Base-by-base conservation (phyloP, 352 stramenopile species). In the Aphanomyces astaci region DNA sequence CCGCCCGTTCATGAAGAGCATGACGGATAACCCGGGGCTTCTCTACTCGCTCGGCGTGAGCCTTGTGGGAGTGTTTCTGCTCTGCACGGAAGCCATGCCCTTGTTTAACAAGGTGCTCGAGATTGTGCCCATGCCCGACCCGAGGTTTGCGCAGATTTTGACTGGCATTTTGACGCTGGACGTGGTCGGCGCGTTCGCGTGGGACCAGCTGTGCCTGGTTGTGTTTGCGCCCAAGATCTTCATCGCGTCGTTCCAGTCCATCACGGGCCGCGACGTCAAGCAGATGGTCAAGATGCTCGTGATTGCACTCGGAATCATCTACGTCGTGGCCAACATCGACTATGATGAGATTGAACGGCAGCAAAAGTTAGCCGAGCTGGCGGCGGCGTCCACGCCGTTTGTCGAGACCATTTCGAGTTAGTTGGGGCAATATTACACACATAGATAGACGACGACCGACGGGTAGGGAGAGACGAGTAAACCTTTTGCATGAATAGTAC, bases 1-100 rank as follows among this genome's bases (percentile, higher is more conserved):
- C 19, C 85, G 94, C 62, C 97, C 97, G 46, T 99, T 99, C 84
- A 98, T 99, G 91, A 96, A 99, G 81, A 93, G 88, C 66, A 92
- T 99, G 75, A 89, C 77, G 31, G 92, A 99, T 56, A 99, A 99
- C 75, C 91, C 91, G 11, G 75, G 92, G n/a, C 72, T 99, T n/a
- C 81, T 99, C 27, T 94, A 94, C 76, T 96, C 87, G 60, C 83
- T 96, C 1, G 86, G 86, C 0, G 78, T 94, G 60, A 90, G 81
- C 52, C 85, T 94, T 53, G 86, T 94, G 40, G 87, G 84, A 24
- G 85, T 94, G 27, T 94, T 94, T 92, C 81, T 94, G 89, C 81
- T 92, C 67, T 99, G 74, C 78, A 97, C 80, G 56, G 86, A 87
- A 81, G 88, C 86, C 2, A 94, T 96, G 80, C 90, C 90, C 25